Evolutionary conservation across 1,284 basidiomycete genomes (phyloP), one percentile per base, ranked within the genome.

Genomic region (Ustilago cynodontis): DNA sequence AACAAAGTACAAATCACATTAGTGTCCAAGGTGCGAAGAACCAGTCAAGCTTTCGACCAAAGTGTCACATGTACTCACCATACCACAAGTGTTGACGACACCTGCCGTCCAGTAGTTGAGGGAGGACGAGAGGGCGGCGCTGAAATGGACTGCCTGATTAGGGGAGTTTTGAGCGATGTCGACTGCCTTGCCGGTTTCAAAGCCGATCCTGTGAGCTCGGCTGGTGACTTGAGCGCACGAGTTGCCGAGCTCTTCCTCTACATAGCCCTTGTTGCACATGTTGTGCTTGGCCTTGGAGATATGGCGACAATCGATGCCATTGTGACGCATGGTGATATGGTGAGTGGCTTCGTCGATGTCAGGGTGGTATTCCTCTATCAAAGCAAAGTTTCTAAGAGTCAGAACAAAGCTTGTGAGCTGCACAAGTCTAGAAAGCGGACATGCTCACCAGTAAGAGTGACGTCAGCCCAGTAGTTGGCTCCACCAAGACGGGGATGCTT

Each of bases 141-240:
- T 26, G 26, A 59, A 59, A 16, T 55, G 51, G 14, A 59, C 64
- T 4, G 51, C n/a, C 18, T 18, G 5, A 16, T 54, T 43, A 6
- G 31, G 31, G 11, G 31, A 5, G 5, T 11, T 33, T 33, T 33
- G 31, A 33, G 11, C 31, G 31, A 33, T 33, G 11, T 33, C 31
- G 43, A 49, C 13, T 8, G 63, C 39, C 31, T 58, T 43, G 16
- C 55, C 63, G 1, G 56, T n/a, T 9, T 8, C 22, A 16, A 16
- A 39, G 28, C 31, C 50, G 13, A 53, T 4, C 1, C 1, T 37
- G 24, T 65, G 50, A 1, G 63, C 26, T 11, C 20, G 47, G 51
- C 54, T 51, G 16, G 28, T 20, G 2, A 65, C 64, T 13, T 65
- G 57, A 24, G 64, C 64, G 26, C 64, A 65, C 4, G 56, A 31